These are phyloP conservation scores for Malus hybrid DNA, from an alignment of 331 rosid species.

Conservation along the genomic window DNA sequence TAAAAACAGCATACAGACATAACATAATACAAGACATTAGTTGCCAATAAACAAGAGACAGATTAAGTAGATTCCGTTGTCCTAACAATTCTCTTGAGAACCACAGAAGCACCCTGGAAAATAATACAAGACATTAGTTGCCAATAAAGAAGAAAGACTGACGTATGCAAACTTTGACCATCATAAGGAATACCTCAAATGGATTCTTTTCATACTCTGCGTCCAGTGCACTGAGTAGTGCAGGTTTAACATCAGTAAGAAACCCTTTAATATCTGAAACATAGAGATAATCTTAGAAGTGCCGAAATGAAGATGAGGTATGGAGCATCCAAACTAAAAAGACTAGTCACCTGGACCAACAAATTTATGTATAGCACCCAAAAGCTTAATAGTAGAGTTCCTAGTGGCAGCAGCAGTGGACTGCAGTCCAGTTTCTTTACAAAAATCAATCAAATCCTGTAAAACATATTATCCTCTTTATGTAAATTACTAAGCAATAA, in stretches of 20 bases:
- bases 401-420: slow-evolving; percentile 96
- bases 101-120: slow-evolving; percentile 73
- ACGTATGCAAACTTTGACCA: neutral
- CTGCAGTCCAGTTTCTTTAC: slow-evolving; percentile 88
- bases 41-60: slow-evolving; percentile 49
- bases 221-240: slow-evolving; percentile 90
- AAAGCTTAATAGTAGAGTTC: slow-evolving; percentile 84
- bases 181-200: slow-evolving; percentile 54
- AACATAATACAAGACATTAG: slow-evolving; percentile 43
- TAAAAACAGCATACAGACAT: too few species aligned
- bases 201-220: slow-evolving; percentile 90
- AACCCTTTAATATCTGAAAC: slow-evolving; percentile 88
- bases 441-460: slow-evolving; percentile 92
- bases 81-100: slow-evolving; percentile 56
- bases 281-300: slow-evolving; percentile 13
- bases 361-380: slow-evolving; percentile 88
- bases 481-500: neutral
- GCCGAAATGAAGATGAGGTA: neutral
- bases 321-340: slow-evolving; percentile 7
- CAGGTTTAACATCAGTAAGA: slow-evolving; percentile 91
- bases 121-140: slow-evolving; percentile 6
- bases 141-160: neutral
- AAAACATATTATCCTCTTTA: slow-evolving; percentile 3
- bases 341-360: slow-evolving; percentile 87
- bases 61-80: slow-evolving; percentile 52